phyloP scores from a whole-genome alignment of 495 filamentous ascomycete genomes.

The Penicillium malachiteum region DNA sequence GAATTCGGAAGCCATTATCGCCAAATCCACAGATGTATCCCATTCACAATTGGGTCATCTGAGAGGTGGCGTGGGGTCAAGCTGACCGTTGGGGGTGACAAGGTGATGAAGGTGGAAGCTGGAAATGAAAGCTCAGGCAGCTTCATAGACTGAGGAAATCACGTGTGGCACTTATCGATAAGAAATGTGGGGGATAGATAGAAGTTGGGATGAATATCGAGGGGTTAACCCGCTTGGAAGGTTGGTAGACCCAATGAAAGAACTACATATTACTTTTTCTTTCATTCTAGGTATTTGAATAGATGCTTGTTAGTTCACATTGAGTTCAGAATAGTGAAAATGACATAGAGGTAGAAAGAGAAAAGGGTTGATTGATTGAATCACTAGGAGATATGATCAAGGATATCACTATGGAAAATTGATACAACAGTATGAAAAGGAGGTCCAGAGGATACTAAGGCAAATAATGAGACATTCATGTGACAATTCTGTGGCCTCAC shows the following conservation, averaged over 20 bases:
- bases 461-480: not conserved
- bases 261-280: not conserved
- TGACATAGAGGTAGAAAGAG: too few relatives aligned
- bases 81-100: not conserved
- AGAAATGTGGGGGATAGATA: slow-evolving; percentile 7
- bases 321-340: not conserved
- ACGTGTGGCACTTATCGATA: slow-evolving; percentile 23
- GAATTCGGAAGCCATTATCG: slow-evolving; percentile 65
- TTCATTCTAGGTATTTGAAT: not conserved
- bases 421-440: not conserved
- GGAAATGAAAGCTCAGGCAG: slow-evolving; percentile 14
- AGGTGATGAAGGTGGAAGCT: not conserved
- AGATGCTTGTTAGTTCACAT: not conserved
- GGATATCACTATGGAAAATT: slow-evolving; percentile 6
- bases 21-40: not conserved
- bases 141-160: slow-evolving; percentile 1
- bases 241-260: not conserved
- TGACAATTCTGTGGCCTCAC: slow-evolving; percentile 1
- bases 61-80: slow-evolving; percentile 2
- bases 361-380: not conserved
- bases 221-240: too few relatives aligned
- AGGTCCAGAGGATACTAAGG: not conserved
- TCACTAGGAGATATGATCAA: not conserved
- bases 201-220: too few relatives aligned
- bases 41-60: slow-evolving; percentile 9